Conservation (phyloP, 805 yeast genomes). For the Starmerella sirachaensis region DNA sequence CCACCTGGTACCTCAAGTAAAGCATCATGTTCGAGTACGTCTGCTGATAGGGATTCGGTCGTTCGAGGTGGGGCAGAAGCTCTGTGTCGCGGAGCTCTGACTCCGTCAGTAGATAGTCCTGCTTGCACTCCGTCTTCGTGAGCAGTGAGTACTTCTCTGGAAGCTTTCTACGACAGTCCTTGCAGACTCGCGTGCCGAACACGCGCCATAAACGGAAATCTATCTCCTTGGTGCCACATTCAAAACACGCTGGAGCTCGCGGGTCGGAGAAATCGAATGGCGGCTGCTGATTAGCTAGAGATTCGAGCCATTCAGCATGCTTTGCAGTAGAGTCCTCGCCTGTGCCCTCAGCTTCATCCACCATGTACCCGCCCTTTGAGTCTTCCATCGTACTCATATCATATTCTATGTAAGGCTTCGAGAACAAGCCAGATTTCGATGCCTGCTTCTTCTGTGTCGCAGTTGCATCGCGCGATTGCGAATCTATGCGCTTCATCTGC, state of each 20-base stretch:
- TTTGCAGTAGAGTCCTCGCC: slow-evolving; percentile 2
- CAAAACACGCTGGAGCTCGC: slow-evolving; percentile 69
- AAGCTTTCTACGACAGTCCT: slow-evolving; percentile 51
- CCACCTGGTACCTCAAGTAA: slow-evolving; percentile 82
- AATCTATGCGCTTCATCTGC: slow-evolving; percentile 3
- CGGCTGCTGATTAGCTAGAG: slow-evolving; percentile 29
- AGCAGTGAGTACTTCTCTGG: slow-evolving; percentile 85
- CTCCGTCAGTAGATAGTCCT: slow-evolving; percentile 86
- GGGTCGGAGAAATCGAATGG: slow-evolving; percentile 40
- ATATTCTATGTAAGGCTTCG: slow-evolving; percentile 31
- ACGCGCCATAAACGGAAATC: slow-evolving; percentile 58
- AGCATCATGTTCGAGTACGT: slow-evolving; percentile 88
- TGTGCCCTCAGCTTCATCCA: slow-evolving; percentile 30
- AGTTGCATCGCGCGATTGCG: slow-evolving; percentile 15
- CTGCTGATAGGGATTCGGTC: slow-evolving; percentile 87
- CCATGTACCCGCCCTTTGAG: slow-evolving; percentile 72
- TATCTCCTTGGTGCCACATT: slow-evolving; percentile 70
- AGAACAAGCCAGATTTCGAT: slow-evolving; percentile 15
- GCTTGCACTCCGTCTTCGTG: slow-evolving; percentile 90
- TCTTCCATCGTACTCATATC: slow-evolving; percentile 89
- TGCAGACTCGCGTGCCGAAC: slow-evolving; percentile 67
- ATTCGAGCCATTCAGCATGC: slow-evolving; percentile 22
- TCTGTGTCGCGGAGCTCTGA: slow-evolving; percentile 70
- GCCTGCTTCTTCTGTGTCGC: slow-evolving; percentile 8
- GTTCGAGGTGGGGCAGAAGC: slow-evolving; percentile 65